A percentile compares a stretch with the other conserved stretches of the same genome.
Conservation (phyloP, 2,329 filamentous ascomycete genomes). For the Aspergillus melleus region DNA sequence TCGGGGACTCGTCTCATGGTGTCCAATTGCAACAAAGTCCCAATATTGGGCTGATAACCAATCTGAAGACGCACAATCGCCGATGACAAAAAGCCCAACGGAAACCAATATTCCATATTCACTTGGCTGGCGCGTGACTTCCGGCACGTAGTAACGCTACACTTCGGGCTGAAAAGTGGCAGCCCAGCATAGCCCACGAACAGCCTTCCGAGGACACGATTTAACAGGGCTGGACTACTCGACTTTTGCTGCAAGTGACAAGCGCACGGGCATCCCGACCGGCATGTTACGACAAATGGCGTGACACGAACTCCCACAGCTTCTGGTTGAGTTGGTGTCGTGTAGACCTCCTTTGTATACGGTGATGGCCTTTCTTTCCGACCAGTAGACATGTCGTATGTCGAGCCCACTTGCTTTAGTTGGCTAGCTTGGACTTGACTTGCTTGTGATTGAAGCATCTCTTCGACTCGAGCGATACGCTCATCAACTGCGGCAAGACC, state of each 20-base stretch:
- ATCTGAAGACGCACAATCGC: neutral
- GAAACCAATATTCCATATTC: conserved; percentile 2
- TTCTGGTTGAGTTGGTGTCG: neutral
- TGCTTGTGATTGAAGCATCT: conserved; percentile 1
- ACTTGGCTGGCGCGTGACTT: neutral
- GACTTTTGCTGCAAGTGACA: neutral
- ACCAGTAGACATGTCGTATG: neutral
- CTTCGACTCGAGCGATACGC: conserved; percentile 2
- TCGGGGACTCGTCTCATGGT: conserved; percentile 1
- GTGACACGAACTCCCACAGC: conserved; percentile 1
- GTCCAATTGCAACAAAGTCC: neutral
- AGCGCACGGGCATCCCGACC: neutral
- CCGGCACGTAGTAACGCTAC: neutral
- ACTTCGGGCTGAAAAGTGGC: conserved; percentile 1
- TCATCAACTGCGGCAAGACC: conserved; percentile 2
- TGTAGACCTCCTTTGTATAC: neutral
- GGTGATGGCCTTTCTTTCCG: neutral
- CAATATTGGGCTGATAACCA: conserved; percentile 4
- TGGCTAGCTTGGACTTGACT: conserved; percentile 3
- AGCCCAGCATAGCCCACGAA: conserved; percentile 3
- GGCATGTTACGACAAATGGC: neutral
- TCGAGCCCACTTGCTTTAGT: neutral
- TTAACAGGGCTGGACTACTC: neutral
- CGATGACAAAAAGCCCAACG: neutral
- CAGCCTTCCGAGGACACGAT: neutral